These are phyloP conservation scores for Poa pratensis DNA, from an alignment of 176 grass and related monocot species.

Conservation along the genomic window DNA sequence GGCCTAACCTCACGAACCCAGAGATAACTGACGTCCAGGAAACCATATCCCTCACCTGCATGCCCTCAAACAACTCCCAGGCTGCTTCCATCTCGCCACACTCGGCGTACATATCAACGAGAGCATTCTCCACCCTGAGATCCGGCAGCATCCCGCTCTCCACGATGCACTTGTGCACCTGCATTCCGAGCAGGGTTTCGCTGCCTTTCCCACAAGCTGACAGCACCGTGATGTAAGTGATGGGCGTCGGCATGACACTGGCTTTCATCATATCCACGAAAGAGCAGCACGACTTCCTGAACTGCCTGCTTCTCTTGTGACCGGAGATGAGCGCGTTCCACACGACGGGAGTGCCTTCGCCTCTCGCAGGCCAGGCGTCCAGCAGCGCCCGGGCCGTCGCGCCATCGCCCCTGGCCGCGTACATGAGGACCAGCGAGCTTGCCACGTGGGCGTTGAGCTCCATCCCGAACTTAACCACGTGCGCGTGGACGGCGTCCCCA, in stretches of 20 bases:
- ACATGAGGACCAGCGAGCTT: slow-evolving; percentile 62
- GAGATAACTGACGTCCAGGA: slow-evolving; percentile 78
- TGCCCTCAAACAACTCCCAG: slow-evolving; percentile 58
- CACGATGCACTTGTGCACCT: slow-evolving; percentile 57
- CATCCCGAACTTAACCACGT: slow-evolving; percentile 70
- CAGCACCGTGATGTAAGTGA: slow-evolving; percentile 71
- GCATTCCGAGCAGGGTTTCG: slow-evolving; percentile 56
- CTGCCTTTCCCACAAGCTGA: slow-evolving; percentile 56
- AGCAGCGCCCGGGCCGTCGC: slow-evolving; percentile 51
- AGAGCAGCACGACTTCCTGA: slow-evolving; percentile 44
- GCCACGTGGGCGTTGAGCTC: slow-evolving; percentile 44
- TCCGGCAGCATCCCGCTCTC: slow-evolving; percentile 49
- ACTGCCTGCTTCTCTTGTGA: slow-evolving; percentile 44
- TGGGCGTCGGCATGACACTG: slow-evolving; percentile 31
- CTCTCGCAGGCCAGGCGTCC: slow-evolving; percentile 36
- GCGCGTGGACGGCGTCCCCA: slow-evolving; percentile 57
- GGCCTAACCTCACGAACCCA: slow-evolving; percentile 49
- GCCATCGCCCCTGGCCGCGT: slow-evolving; percentile 51
- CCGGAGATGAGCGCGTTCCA: slow-evolving; percentile 87
- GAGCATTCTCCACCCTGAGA: slow-evolving; percentile 63
- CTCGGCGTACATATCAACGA: slow-evolving; percentile 72
- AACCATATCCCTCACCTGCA: slow-evolving; percentile 54
- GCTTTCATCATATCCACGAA: slow-evolving; percentile 64
- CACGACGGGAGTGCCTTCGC: slow-evolving; percentile 11
- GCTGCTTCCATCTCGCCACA: slow-evolving; percentile 65